Base-by-base conservation (phyloP, 2,329 filamentous ascomycete species). In the Colletotrichum sp. region DNA sequence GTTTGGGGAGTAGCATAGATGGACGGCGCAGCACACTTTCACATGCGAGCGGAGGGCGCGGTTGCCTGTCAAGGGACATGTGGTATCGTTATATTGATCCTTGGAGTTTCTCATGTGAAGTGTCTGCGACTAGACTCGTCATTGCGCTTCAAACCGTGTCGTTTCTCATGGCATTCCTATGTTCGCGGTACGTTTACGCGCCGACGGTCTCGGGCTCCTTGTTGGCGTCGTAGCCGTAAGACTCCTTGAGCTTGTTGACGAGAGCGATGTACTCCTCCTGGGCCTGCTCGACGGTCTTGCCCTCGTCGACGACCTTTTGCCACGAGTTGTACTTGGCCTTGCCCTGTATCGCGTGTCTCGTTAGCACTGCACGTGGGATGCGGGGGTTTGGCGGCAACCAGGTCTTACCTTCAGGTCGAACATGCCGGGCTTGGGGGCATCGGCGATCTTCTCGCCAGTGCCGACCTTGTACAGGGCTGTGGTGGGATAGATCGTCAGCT, bases 251-350 rank as follows among this genome's bases (percentile, higher is more conserved):
- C 81, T 88, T 84, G 85, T 95, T 92, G 78, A 97, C 92, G 77
- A 94, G 87, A 80, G 89, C 88, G 81, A 98, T 90, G 87, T 98
- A 98, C 82, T 90, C 88, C 84, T 92, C 89, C 90, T 98, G 94
- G 24, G 96, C 96, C 79, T 92, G 85, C 78, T 93, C 90, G 77
- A 90, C 82, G 77, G 89, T 91, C 79, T 92, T 83, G 67, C 90
- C 91, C 76, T 92, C 89, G 77, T 96, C 91, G 81, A 92, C 90
- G 78, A 92, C 82, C 82, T 92, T 90, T 86, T 95, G 87, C 95
- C 95, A 98, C 71, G 94, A 92, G 81, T 89, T 90, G 87, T 93
- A 91, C 90, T 98, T 98, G 81, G 92, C 92, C 88, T 97, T 98
- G 87, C 89, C 92, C 94, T 95, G 80, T 79, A 68, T 69, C 79